Base-by-base conservation (phyloP, 2,329 filamentous ascomycete species). In the Tolypocladium nubicola region DNA sequence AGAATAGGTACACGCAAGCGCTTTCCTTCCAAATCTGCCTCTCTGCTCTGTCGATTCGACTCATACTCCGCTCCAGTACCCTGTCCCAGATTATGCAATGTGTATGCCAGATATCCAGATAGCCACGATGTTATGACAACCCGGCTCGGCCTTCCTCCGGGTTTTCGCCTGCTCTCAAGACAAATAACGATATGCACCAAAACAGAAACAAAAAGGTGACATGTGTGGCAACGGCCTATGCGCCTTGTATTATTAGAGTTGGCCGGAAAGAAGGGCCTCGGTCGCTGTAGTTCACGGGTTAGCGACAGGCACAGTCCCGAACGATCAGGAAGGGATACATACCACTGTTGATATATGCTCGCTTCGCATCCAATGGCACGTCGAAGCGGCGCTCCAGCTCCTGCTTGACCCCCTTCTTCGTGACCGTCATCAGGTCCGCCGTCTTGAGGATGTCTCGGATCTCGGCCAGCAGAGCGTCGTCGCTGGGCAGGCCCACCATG, bases 321-420 rank as follows among this genome's bases (percentile, higher is more conserved):
- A 4, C 9, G 10, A 6, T 19, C 7, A 10, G 19, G 55, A 38
- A 35, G 26, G 16, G 47, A 62, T 13, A 82, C 87, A 75, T 85
- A 93, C 89, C 89, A 76, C 86, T 91, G 72, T 91, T 92, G 70
- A 99, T 97, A 73, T 97, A 99, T 58, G 89, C 85, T 73, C 92
- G 87, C 81, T 90, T 95, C 56, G 85, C 79, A 70, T 97, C 92
- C 59, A 99, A 81, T 59, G 86, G 83, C 61, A 96, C 86, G 60
- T 89, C 89, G 68, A 99, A 99, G 61, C 92, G 83, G 67, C 85
- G 84, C 79, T 99, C 94, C 58, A 99, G 76, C 76, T 99, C 94
- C 64, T 83, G 76, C 81, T 97, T 97, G 74, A 99, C 89, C 66
- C 89, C 90, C 84, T 99, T 99, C 85, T 99, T 99, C 63, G 94